Evolutionary conservation across 176 grass and related monocot species (phyloP).

Genomic region (Oryza officinalis): DNA sequence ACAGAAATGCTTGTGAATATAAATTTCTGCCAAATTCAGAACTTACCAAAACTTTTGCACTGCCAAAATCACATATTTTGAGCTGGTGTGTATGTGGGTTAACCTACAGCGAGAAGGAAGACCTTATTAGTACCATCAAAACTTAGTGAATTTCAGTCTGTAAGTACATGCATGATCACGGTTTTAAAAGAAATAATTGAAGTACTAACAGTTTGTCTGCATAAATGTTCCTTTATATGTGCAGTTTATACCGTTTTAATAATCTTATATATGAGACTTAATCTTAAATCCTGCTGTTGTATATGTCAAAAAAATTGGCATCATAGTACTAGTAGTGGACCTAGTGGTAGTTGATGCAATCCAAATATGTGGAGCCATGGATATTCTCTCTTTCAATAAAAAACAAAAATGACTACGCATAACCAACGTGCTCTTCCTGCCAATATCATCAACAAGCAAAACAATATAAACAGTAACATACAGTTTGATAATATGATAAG

Average conservation of each 20-base stretch:
- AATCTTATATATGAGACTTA: conserved; percentile 4
- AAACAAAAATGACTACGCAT: not conserved
- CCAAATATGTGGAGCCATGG: not conserved
- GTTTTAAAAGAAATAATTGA: not conserved
- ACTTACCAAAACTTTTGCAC: conserved; percentile 61
- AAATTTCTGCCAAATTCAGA: conserved; percentile 21
- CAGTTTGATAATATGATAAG: not conserved
- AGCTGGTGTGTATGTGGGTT: conserved; percentile 64
- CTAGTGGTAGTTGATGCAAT: not conserved
- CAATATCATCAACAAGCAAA: conserved; percentile 24
- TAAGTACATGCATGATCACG: not conserved
- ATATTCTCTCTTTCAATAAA: conserved; percentile 3
- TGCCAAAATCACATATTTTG: conserved; percentile 65
- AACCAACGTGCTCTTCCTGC: not conserved
- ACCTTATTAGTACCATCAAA: not conserved
- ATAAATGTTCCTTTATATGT: conserved; percentile 5
- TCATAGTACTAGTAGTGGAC: not conserved
- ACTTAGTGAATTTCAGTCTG: conserved; percentile 2
- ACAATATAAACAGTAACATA: conserved; percentile 9
- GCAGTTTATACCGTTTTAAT: not conserved
- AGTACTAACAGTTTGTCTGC: not conserved
- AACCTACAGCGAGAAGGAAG: conserved; percentile 41
- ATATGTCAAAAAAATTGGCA: not conserved
- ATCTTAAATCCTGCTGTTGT: not conserved
- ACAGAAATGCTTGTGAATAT: not conserved